Conservation (phyloP, 164 flowering plant genomes). For the Litsea cubeba region DNA sequence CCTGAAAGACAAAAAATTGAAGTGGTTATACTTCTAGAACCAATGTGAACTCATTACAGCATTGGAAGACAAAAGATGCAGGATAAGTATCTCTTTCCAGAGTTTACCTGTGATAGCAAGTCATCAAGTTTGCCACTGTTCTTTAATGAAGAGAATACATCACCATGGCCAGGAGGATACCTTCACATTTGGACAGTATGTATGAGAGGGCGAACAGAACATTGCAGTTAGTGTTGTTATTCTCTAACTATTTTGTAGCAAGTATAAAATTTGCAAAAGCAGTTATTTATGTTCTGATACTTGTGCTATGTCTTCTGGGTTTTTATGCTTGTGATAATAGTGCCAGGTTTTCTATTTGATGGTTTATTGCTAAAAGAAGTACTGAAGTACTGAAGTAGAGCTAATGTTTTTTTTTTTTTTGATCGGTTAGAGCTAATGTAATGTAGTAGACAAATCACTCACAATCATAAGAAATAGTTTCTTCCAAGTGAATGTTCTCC, state of each 20-base stretch:
- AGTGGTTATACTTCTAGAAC: not conserved
- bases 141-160: conserved; percentile 85
- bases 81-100: not conserved
- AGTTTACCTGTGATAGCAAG: conserved; percentile 63
- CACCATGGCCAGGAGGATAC: conserved; percentile 99
- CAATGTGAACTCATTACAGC: not conserved
- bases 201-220: not conserved
- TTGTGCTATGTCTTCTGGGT: too few species aligned
- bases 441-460: too few species aligned
- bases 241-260: not conserved
- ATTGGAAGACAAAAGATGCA: not conserved
- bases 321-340: too few species aligned
- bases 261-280: not conserved
- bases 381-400: too few species aligned
- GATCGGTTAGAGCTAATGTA: too few species aligned
- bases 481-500: too few species aligned
- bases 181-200: conserved; percentile 31
- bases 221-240: not conserved
- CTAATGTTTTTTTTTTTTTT: too few species aligned
- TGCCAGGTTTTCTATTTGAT: too few species aligned
- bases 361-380: too few species aligned
- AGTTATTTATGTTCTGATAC: too few species aligned
- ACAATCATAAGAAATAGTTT: too few species aligned
- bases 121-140: conserved; percentile 96
- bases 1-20: conserved; percentile 37